A percentile compares a stretch with the other conserved stretches of the same genome.
phyloP scores from a whole-genome alignment of 148 eudicot species.

The Salicornia ramosissima region DNA sequence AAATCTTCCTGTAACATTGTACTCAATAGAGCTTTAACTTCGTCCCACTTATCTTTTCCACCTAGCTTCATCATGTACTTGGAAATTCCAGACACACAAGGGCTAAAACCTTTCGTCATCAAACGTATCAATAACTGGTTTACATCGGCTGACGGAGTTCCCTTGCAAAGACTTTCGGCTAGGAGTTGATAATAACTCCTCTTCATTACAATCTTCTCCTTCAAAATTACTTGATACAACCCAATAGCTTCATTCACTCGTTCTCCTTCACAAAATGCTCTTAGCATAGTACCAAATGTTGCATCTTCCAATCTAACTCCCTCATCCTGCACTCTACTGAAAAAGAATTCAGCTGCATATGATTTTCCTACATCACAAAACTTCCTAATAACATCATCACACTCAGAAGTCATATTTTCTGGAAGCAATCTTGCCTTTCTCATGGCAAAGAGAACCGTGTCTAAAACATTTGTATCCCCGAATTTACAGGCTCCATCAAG shows the following conservation, averaged over 20 bases:
- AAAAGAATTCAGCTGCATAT: constrained; percentile 59
- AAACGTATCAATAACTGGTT: constrained; percentile 41
- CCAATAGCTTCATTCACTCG: constrained; percentile 48
- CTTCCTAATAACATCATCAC: constrained; percentile 52
- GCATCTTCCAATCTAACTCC: constrained; percentile 32
- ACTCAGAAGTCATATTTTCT: constrained; percentile 24
- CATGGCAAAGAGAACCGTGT: constrained; percentile 42
- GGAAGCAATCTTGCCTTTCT: constrained; percentile 42
- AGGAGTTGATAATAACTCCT: constrained; percentile 40
- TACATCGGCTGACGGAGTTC: constrained; percentile 44
- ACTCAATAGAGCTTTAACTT: constrained; percentile 52
- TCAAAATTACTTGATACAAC: constrained; percentile 36
- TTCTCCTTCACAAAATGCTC: constrained; percentile 44
- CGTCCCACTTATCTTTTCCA: constrained; percentile 46
- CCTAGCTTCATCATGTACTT: constrained; percentile 40
- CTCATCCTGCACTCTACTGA: constrained; percentile 39
- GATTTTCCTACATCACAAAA: constrained; percentile 56
- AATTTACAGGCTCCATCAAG: constrained; percentile 69
- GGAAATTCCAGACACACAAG: constrained; percentile 38
- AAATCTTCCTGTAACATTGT: constrained; percentile 39
- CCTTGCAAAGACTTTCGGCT: constrained; percentile 44
- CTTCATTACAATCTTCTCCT: constrained; percentile 31
- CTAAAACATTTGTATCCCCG: constrained; percentile 37
- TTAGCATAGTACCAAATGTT: constrained; percentile 54
- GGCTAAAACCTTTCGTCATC: constrained; percentile 44